phyloP scores from a whole-genome alignment of 1,284 basidiomycete genomes.

The Rugosomyces carneus region DNA sequence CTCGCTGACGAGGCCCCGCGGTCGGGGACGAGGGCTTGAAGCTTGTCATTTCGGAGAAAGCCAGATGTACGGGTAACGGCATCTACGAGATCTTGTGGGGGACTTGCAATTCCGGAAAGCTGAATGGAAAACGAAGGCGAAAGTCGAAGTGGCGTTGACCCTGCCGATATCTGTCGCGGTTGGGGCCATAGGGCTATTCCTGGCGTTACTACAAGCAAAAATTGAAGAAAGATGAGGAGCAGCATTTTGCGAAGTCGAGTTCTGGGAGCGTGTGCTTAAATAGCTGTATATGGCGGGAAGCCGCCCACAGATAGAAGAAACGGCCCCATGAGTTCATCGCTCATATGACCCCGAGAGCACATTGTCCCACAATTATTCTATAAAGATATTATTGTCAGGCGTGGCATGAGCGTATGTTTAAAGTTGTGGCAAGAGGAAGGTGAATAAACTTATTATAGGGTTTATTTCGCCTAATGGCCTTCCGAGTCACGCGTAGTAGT shows the following conservation, averaged over 20 bases:
- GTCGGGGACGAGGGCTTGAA: constrained; percentile 43
- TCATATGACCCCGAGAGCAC: not conserved
- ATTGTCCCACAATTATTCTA: not conserved
- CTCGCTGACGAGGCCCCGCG: no score
- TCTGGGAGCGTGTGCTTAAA: not conserved
- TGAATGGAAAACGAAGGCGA: constrained; percentile 43
- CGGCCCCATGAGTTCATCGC: not conserved
- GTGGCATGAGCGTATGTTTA: no score
- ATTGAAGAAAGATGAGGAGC: constrained; percentile 12
- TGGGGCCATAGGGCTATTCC: constrained; percentile 52
- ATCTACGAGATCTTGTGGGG: constrained; percentile 44
- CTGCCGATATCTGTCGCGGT: constrained; percentile 45
- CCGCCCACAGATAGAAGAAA: not conserved
- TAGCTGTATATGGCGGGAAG: not conserved
- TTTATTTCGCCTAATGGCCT: no score
- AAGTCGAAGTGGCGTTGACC: constrained; percentile 45
- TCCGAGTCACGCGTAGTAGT: no score
- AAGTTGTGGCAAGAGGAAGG: no score
- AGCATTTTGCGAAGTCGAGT: constrained; percentile 9
- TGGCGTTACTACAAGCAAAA: constrained; percentile 15
- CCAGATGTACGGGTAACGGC: constrained; percentile 40
- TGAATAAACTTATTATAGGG: no score
- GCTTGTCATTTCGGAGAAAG: constrained; percentile 40
- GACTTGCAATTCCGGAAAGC: constrained; percentile 26
- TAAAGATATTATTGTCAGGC: not conserved